These are phyloP conservation scores for Galerina marginata DNA, from an alignment of 768 basidiomycete genomes.

Conservation along the genomic window DNA sequence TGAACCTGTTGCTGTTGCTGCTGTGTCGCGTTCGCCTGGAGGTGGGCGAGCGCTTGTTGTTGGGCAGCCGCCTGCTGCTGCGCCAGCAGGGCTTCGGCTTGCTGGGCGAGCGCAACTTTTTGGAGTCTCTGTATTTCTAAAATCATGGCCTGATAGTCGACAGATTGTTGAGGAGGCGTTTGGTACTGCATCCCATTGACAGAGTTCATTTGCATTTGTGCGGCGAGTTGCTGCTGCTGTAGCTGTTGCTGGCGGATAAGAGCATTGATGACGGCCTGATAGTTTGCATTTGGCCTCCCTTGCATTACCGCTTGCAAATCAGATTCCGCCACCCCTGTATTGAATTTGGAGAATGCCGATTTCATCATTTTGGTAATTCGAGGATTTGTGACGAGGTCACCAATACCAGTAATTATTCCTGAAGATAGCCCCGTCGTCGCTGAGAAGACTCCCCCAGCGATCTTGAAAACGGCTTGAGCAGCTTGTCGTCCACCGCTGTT, in stretches of 20 bases:
- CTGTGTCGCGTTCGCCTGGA: constrained; percentile 14
- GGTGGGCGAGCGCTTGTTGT: constrained; percentile 25
- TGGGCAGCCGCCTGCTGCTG: constrained; percentile 13
- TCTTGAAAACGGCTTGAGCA: constrained; percentile 16
- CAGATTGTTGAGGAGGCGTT: constrained; percentile 13
- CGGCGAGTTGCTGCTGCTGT: constrained; percentile 21
- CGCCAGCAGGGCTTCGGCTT: constrained; percentile 2
- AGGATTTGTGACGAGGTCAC: constrained; percentile 19
- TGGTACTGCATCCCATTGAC: constrained; percentile 16
- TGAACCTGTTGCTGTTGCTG: constrained; percentile 20
- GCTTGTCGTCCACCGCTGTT: constrained; percentile 5
- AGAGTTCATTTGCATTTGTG: constrained; percentile 21
- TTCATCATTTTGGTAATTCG: constrained; percentile 16
- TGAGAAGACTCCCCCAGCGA: constrained; percentile 18
- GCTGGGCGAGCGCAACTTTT: constrained; percentile 9
- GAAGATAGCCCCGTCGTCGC: constrained; percentile 11
- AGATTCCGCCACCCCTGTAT: constrained; percentile 21
- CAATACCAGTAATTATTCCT: constrained; percentile 8
- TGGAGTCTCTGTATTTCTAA: constrained; percentile 26
- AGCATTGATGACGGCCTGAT: constrained; percentile 36
- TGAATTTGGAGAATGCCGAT: constrained; percentile 21
- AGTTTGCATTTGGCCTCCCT: constrained; percentile 37
- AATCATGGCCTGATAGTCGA: constrained; percentile 28
- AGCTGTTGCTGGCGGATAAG: constrained; percentile 35
- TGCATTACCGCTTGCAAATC: constrained; percentile 38